These are phyloP conservation scores for Pinus albicaulis DNA, from an alignment of 75 land plant genomes.

Conservation along the genomic window DNA sequence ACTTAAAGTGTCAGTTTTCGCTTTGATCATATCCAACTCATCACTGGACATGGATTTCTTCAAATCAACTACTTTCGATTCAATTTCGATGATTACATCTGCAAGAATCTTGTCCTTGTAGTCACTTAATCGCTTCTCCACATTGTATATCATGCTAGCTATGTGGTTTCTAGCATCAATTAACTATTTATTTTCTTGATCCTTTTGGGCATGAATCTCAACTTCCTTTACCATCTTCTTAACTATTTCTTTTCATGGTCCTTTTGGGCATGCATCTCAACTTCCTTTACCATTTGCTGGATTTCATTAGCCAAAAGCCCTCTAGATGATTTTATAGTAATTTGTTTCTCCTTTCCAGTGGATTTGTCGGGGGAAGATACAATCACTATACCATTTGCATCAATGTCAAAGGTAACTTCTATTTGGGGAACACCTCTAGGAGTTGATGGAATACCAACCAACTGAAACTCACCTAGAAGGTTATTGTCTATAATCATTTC, in stretches of 20 bases:
- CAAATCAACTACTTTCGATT: constrained; percentile 5
- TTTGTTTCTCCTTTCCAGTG: constrained; percentile 10
- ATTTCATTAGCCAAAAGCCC: constrained; percentile 46
- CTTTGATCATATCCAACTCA: neutral
- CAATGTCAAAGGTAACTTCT: constrained; percentile 47
- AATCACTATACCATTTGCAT: constrained; percentile 45
- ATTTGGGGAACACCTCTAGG: constrained; percentile 47
- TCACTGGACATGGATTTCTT: neutral
- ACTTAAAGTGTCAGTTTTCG: neutral
- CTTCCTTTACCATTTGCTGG: constrained; percentile 48
- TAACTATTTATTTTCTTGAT: constrained; percentile 29
- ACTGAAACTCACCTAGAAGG: constrained; percentile 44
- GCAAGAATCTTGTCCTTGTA: constrained; percentile 41
- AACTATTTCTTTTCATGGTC: constrained; percentile 33
- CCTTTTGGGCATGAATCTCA: constrained; percentile 38
- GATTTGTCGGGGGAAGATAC: constrained; percentile 41
- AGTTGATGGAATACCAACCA: constrained; percentile 47
- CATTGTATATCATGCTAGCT: constrained; percentile 29
- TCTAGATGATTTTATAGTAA: constrained; percentile 47
- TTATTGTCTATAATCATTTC: constrained; percentile 66
- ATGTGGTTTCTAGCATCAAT: constrained; percentile 44
- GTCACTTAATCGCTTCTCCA: constrained; percentile 42
- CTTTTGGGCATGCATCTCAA: constrained; percentile 37
- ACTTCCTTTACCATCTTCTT: constrained; percentile 23
- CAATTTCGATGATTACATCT: constrained; percentile 17